Evolutionary conservation across 805 yeast genomes (phyloP), one percentile per base, ranked within the genome.

Genomic region (Myxozyma neotropica): DNA sequence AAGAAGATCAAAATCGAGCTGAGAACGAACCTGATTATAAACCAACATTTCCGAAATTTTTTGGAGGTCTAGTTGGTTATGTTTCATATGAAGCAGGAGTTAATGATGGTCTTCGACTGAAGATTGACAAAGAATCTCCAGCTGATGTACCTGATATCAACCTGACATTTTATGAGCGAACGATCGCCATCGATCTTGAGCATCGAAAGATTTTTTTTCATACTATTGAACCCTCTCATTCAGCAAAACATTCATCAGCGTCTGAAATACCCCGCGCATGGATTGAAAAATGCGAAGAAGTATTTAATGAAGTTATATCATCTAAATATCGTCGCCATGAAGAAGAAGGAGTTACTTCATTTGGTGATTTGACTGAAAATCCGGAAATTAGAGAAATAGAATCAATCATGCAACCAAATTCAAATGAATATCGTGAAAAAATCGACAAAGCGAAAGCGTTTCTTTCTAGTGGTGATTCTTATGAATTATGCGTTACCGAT

Each of bases 31-130:
- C 45, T 4, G 27, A 23, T 19, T 42, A 17, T 23, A 17, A 6
- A 8, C 17, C 53, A 19, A 35, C 29, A 23, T 45, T 75, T 0
- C 74, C 89, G 19, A 96, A 96, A 0, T 94, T 94, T 68, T 75
- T 84, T 57, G 98, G 99, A n/a, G 99, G 99, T 0, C 78, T 89
- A 33, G 77, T 92, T 55, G 99, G 99, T 3, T 77, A 87, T 43
- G 72, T 94, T 10, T 87, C 96, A 0, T 94, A 94, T 70, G 99
- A 93, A 71, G 93, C 88, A 74, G 96, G 96, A 0, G 80, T 81
- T 26, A 79, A 35, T 5, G 58, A 54, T 26, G 61, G 63, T 2
- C 45, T 67, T 1, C 49, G 43, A 3, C 21, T 61, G 1, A 13
- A 13, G 4, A 43, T 55, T 15, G 54, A 46, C 17, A 31, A 39